These are phyloP conservation scores for Pseudonitzschia delicatissima DNA, from an alignment of 108 stramenopile species.

Conservation along the genomic window DNA sequence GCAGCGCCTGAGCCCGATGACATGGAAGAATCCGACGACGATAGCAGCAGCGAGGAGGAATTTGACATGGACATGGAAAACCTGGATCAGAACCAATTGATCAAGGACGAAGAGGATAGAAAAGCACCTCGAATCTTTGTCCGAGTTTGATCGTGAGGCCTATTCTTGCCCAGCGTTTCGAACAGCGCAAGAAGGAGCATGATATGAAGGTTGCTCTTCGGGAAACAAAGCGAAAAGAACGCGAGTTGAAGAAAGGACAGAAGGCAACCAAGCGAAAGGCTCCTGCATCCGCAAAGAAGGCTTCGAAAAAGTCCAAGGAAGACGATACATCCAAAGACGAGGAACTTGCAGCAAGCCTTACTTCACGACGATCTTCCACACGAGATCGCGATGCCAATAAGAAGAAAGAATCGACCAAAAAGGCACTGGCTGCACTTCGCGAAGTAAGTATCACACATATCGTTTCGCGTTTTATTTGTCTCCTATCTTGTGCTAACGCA, in stretches of 20 bases:
- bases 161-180: conserved; percentile 86
- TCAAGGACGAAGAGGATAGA: conserved; percentile 75
- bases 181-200: conserved; percentile 75
- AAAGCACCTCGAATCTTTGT: conserved; percentile 77
- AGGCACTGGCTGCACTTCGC: conserved; percentile 71
- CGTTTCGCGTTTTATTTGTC: background rate
- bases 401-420: conserved; percentile 68
- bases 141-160: conserved; percentile 87
- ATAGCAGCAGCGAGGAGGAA: conserved; percentile 64
- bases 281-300: conserved; percentile 25
- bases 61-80: conserved; percentile 79
- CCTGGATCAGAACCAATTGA: conserved; percentile 65
- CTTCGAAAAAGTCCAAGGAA: conserved; percentile 34
- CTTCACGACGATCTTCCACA: conserved; percentile 60
- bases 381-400: conserved; percentile 72
- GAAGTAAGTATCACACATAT: conserved; percentile 38
- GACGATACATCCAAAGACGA: conserved; percentile 35
- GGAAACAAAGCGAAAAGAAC: conserved; percentile 63
- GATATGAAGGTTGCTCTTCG: conserved; percentile 85
- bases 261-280: conserved; percentile 53
- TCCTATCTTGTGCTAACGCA: background rate
- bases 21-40: conserved; percentile 46
- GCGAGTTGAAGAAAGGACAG: conserved; percentile 39
- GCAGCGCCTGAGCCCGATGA: conserved; percentile 39
- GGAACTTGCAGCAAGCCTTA: conserved; percentile 54